These are phyloP conservation scores for Chlorella sp. DNA, from an alignment of 139 green algal species.

Conservation along the genomic window DNA sequence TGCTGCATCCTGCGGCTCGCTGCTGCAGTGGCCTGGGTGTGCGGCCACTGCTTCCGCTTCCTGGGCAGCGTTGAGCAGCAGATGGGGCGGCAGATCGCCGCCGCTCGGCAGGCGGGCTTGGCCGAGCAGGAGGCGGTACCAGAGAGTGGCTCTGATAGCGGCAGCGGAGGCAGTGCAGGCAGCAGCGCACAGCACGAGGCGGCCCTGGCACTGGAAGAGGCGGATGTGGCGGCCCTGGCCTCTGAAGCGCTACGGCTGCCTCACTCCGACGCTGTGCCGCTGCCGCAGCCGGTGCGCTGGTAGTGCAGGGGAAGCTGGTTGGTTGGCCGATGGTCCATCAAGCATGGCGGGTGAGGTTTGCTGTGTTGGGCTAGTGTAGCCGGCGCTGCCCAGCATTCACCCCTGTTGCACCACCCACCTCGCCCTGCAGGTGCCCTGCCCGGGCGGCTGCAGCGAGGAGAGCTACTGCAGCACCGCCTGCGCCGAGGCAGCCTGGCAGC, in stretches of 20 bases:
- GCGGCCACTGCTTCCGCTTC: slow-evolving; percentile 60
- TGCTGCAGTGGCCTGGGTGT: slow-evolving; percentile 43
- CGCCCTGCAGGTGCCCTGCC: slow-evolving; percentile 34
- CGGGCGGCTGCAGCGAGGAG: slow-evolving; percentile 50
- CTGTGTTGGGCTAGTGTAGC: background rate
- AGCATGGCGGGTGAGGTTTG: background rate
- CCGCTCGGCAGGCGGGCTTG: background rate
- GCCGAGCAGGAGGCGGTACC: background rate
- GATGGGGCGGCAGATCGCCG: slow-evolving; percentile 26
- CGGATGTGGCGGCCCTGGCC: background rate
- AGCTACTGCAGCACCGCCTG: slow-evolving; percentile 62
- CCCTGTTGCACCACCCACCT: background rate
- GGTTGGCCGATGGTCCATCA: too few species aligned
- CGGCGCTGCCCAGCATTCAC: too few species aligned
- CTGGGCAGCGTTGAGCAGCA: slow-evolving; percentile 63
- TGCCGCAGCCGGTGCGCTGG: background rate
- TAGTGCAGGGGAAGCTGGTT: too few species aligned
- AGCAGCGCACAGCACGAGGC: background rate
- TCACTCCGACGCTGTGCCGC: background rate
- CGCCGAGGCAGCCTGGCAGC: slow-evolving; percentile 57
- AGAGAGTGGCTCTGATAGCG: background rate
- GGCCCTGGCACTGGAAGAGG: background rate
- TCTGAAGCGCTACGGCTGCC: background rate
- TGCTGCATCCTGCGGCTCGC: background rate
- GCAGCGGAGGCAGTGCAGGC: background rate